Base-by-base conservation (phyloP, 2,329 filamentous ascomycete species). In the Leptographium wingfieldii region DNA sequence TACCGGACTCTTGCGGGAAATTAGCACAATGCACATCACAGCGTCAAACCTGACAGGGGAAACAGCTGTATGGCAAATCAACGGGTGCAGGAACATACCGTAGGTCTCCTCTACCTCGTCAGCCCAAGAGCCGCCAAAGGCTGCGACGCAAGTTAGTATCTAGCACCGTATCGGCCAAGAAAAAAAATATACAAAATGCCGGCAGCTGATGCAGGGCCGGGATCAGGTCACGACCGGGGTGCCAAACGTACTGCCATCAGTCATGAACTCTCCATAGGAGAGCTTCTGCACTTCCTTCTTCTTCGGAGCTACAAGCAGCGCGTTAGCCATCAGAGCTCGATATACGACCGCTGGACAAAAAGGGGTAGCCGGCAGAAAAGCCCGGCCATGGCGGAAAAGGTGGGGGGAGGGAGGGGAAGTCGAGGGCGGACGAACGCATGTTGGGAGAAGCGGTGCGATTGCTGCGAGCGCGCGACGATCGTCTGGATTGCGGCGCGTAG, bases 221-320 rank as follows among this genome's bases (percentile, higher is more conserved):
- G 11, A 46, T 38, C 31, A 38, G 33, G 33, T 16, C 33, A 55
- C n/a, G 22, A 14, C 27, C 52, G n/a, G 25, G 49, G 19, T 46
- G 14, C 7, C 19, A 38, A 55, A 6, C 90, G 76, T 82, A 96
- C 92, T 86, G 76, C 90, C 83, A 75, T 96, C 90, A 72, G 82
- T 82, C 80, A 99, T 83, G 83, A 99, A 99, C 77, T 90, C 89
- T 81, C 90, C 90, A 73, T 97, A 86, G 80, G 89, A 90, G 88
- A 99, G 92, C 82, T 95, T 99, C 85, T 95, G 87, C 75, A 84
- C 81, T 77, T 95, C 87, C 80, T 90, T 88, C 80, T 95, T 95
- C 75, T 92, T 89, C 67, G 92, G 92, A 82, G 88, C 92, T 95
- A 71, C 63, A 72, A 10, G 33, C 58, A 53, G 16, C 63, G 63